These are phyloP conservation scores for Apiotrichum veenhuisii DNA, from an alignment of 1,284 basidiomycete species.

Conservation along the genomic window DNA sequence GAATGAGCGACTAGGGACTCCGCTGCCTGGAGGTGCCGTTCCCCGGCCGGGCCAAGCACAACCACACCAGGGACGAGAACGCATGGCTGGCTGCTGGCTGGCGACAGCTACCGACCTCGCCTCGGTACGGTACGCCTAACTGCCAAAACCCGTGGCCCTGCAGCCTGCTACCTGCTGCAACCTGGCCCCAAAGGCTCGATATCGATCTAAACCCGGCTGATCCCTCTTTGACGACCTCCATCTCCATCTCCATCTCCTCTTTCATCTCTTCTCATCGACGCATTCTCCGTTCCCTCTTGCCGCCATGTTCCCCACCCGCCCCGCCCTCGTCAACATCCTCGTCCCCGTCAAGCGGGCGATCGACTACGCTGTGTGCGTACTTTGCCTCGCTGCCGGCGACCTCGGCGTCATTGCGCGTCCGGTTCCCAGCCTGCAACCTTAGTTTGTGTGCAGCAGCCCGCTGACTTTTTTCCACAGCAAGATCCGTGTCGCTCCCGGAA, in stretches of 20 bases:
- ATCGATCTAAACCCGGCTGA: no score
- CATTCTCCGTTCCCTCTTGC: background rate
- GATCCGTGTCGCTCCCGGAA: conserved; percentile 86
- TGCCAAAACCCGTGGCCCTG: background rate
- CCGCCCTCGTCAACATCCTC: conserved; percentile 74
- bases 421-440: no score
- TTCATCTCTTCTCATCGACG: background rate
- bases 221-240: background rate
- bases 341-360: conserved; percentile 84
- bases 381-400: conserved; percentile 54
- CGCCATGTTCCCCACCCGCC: conserved; percentile 68
- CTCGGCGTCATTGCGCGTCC: no score
- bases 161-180: background rate
- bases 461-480: conserved; percentile 70
- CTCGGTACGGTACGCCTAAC: no score
- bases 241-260: background rate
- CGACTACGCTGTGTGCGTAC: conserved; percentile 43
- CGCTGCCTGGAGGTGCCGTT: no score
- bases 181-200: no score
- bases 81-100: no score
- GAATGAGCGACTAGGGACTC: no score
- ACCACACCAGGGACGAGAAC: no score
- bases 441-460: no score
- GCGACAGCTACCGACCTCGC: no score
- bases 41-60: no score